These are phyloP conservation scores for Lophium mytilinum DNA, from an alignment of 495 filamentous ascomycete genomes.

Conservation along the genomic window DNA sequence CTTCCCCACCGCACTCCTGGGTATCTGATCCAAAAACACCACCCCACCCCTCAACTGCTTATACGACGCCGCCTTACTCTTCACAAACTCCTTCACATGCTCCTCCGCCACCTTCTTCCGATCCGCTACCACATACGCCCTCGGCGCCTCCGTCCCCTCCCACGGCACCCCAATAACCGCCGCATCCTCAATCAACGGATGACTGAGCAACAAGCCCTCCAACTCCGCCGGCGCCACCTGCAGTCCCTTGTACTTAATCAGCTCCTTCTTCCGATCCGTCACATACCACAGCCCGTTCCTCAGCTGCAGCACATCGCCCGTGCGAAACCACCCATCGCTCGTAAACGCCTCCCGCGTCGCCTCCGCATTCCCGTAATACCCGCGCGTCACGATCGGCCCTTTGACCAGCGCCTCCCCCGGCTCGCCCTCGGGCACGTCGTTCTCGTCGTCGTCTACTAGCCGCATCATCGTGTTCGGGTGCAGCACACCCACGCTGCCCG, in stretches of 20 bases:
- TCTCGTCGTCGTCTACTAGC: slow-evolving; percentile 42
- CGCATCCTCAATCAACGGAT: slow-evolving; percentile 31
- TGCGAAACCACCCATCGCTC: slow-evolving; percentile 35
- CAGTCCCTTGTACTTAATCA: slow-evolving; percentile 36
- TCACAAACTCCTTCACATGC: too few species aligned
- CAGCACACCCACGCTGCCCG: slow-evolving; percentile 54
- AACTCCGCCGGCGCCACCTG: slow-evolving; percentile 37
- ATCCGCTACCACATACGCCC: too few species aligned
- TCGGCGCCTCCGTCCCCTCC: too few species aligned
- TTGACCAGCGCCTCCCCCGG: slow-evolving; percentile 32
- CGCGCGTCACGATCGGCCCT: slow-evolving; percentile 36
- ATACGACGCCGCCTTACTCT: too few species aligned
- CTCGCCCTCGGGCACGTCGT: slow-evolving; percentile 24
- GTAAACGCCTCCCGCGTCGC: slow-evolving; percentile 33
- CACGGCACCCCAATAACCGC: slow-evolving; percentile 31
- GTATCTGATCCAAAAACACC: too few species aligned
- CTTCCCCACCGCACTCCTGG: too few species aligned
- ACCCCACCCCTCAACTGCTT: too few species aligned
- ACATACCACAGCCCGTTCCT: slow-evolving; percentile 31
- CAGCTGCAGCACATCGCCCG: slow-evolving; percentile 33
- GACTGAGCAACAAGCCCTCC: slow-evolving; percentile 33
- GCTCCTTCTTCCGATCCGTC: slow-evolving; percentile 38
- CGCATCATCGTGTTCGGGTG: slow-evolving; percentile 59
- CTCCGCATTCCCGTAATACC: slow-evolving; percentile 34
- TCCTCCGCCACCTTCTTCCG: too few species aligned